Evolutionary conservation across 192 early-diverging fungal species (phyloP).

Genomic region (Borealophlyctis nickersoniae): DNA sequence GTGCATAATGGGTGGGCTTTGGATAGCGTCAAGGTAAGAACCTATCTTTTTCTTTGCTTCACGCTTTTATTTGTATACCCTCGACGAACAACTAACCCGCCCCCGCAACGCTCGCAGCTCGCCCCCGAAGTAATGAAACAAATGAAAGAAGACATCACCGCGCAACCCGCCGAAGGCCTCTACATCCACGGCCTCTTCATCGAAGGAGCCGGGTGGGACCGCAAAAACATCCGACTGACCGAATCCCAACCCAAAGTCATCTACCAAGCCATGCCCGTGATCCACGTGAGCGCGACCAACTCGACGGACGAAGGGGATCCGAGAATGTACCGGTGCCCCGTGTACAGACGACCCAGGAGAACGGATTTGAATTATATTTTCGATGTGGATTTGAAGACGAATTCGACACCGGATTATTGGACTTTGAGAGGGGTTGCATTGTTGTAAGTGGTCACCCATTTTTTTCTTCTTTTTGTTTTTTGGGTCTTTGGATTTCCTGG

Average conservation of each 20-base stretch:
- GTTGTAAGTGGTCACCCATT: conserved; percentile 35
- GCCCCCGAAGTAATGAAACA: conserved; percentile 68
- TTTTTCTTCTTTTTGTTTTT: too few species aligned
- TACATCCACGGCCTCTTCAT: conserved; percentile 69
- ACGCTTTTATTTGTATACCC: neutral
- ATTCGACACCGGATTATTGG: conserved; percentile 61
- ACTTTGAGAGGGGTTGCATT: conserved; percentile 59
- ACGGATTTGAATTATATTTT: conserved; percentile 67
- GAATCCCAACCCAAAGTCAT: conserved; percentile 65
- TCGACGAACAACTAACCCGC: neutral
- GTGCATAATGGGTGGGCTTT: conserved; percentile 60
- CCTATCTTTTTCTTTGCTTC: neutral
- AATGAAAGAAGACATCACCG: conserved; percentile 68
- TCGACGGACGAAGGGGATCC: conserved; percentile 58
- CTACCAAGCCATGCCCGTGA: conserved; percentile 59
- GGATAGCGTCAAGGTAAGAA: conserved; percentile 54
- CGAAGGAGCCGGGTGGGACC: conserved; percentile 66
- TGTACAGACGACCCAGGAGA: conserved; percentile 55
- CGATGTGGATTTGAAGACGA: conserved; percentile 61
- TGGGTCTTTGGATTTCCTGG: too few species aligned
- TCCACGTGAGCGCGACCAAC: conserved; percentile 57
- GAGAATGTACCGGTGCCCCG: conserved; percentile 59
- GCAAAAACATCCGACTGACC: conserved; percentile 61
- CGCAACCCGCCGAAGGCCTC: conserved; percentile 56
- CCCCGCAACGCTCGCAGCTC: conserved; percentile 32